Percentiles rank a stretch among this genome's conserved stretches.
phyloP scores from a whole-genome alignment of 2,329 filamentous ascomycete genomes.

The Aspergillaceae sp. region DNA sequence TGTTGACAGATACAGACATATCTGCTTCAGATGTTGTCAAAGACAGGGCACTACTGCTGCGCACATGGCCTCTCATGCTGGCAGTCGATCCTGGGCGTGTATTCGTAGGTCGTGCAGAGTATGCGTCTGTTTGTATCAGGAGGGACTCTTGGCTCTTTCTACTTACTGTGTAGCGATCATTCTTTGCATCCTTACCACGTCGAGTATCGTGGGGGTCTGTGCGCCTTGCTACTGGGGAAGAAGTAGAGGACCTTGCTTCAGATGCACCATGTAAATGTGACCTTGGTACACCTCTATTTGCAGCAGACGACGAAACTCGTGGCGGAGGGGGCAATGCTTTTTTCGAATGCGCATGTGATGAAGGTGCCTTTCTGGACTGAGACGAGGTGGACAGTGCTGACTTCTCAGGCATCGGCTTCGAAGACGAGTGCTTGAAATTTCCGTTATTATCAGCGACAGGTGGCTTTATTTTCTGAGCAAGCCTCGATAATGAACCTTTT shows the following conservation, averaged over 20 bases:
- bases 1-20: slow-evolving; percentile 22
- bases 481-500: slow-evolving; percentile 22
- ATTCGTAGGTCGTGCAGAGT: slow-evolving; percentile 28
- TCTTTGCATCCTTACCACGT: slow-evolving; percentile 8
- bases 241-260: slow-evolving; percentile 13
- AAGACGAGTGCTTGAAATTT: slow-evolving; percentile 11
- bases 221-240: slow-evolving; percentile 9
- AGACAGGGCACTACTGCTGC: slow-evolving; percentile 37
- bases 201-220: slow-evolving; percentile 7
- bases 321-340: slow-evolving; percentile 1
- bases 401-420: slow-evolving; percentile 12
- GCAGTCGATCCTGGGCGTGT: slow-evolving; percentile 31
- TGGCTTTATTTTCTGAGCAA: slow-evolving; percentile 28
- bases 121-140: slow-evolving; percentile 35
- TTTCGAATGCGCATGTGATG: slow-evolving; percentile 12
- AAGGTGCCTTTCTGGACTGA: slow-evolving; percentile 10
- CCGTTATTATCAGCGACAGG: slow-evolving; percentile 17
- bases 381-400: neutral
- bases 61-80: slow-evolving; percentile 32
- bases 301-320: slow-evolving; percentile 9
- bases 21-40: slow-evolving; percentile 36
- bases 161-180: slow-evolving; percentile 28
- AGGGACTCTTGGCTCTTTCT: slow-evolving; percentile 34
- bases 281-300: slow-evolving; percentile 23
- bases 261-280: slow-evolving; percentile 17